Conservation (phyloP, 2,329 filamentous ascomycete species). For the Ophiocordyceps polyrhachis-furcata region DNA sequence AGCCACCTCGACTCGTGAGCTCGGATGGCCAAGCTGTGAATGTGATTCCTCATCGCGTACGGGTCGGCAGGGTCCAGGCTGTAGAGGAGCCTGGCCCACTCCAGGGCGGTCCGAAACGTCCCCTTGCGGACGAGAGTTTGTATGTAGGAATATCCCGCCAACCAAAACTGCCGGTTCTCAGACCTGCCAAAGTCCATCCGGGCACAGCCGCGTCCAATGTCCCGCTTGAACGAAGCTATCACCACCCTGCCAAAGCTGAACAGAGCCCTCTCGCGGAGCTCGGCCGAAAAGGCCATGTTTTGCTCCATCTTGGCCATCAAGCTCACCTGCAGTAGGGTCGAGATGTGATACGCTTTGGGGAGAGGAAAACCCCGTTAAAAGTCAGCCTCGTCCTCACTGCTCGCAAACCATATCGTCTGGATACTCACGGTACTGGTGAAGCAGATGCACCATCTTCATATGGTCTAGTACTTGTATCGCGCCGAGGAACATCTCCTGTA, state of each 20-base stretch:
- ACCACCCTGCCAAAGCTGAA: slow-evolving; percentile 86
- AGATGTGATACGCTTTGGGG: slow-evolving; percentile 62
- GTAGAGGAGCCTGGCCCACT: slow-evolving; percentile 79
- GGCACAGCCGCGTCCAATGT: slow-evolving; percentile 59
- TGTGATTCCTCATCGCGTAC: slow-evolving; percentile 61
- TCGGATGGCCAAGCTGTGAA: slow-evolving; percentile 72
- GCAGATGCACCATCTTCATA: slow-evolving; percentile 58
- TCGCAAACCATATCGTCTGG: not conserved
- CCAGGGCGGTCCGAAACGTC: slow-evolving; percentile 83
- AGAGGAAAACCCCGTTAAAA: no score
- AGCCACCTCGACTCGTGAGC: slow-evolving; percentile 62
- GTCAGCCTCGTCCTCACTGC: not conserved
- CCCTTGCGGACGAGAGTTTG: slow-evolving; percentile 71
- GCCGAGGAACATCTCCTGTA: slow-evolving; percentile 59
- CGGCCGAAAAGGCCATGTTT: slow-evolving; percentile 68
- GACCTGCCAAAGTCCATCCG: slow-evolving; percentile 62
- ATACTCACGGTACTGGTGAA: slow-evolving; percentile 25
- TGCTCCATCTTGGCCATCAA: slow-evolving; percentile 83
- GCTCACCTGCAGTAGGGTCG: slow-evolving; percentile 81
- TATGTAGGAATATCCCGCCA: slow-evolving; percentile 79
- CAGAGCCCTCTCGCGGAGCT: slow-evolving; percentile 75
- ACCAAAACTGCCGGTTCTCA: slow-evolving; percentile 85
- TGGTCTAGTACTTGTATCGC: slow-evolving; percentile 74
- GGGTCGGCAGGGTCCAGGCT: slow-evolving; percentile 61
- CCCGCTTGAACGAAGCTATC: slow-evolving; percentile 62